Evolutionary conservation across 139 green algal species (phyloP).

Genomic region (Micractinium sp.): DNA sequence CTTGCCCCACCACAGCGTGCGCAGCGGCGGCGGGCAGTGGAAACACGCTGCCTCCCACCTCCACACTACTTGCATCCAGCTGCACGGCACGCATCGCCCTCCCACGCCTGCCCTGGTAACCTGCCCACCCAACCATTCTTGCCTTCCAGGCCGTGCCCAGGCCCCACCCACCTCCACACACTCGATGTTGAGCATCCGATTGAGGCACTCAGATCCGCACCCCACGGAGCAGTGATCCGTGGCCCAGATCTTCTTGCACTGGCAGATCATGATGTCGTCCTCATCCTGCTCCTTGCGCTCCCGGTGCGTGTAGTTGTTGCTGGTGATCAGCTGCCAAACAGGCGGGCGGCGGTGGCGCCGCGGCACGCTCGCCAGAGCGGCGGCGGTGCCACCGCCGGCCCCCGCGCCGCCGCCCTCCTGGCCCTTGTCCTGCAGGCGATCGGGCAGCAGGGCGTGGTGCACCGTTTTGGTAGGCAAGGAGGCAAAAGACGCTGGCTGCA

Average conservation of each 20-base stretch:
- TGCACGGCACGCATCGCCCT: neutral
- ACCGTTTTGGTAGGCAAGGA: neutral
- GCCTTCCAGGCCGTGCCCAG: no score
- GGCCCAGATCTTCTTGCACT: constrained; percentile 67
- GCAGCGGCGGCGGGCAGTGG: no score
- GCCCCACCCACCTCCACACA: constrained; percentile 73
- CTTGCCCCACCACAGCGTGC: no score
- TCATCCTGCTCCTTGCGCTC: constrained; percentile 82
- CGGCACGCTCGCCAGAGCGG: neutral
- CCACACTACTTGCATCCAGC: neutral
- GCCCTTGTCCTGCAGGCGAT: neutral
- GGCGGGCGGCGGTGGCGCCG: constrained; percentile 54
- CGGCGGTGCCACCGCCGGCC: neutral
- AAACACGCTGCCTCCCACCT: neutral
- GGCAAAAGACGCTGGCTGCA: neutral
- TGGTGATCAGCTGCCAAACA: constrained; percentile 83
- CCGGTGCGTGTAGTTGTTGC: constrained; percentile 86
- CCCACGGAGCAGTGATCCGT: constrained; percentile 48
- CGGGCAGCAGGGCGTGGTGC: neutral
- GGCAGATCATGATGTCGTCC: constrained; percentile 96
- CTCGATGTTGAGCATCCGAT: constrained; percentile 94
- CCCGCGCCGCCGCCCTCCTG: neutral
- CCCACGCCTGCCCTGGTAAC: neutral
- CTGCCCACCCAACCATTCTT: neutral
- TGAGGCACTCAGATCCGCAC: constrained; percentile 94